Base-by-base conservation (phyloP, 2,329 filamentous ascomycete genomes). In the Neobulgaria alba region DNA sequence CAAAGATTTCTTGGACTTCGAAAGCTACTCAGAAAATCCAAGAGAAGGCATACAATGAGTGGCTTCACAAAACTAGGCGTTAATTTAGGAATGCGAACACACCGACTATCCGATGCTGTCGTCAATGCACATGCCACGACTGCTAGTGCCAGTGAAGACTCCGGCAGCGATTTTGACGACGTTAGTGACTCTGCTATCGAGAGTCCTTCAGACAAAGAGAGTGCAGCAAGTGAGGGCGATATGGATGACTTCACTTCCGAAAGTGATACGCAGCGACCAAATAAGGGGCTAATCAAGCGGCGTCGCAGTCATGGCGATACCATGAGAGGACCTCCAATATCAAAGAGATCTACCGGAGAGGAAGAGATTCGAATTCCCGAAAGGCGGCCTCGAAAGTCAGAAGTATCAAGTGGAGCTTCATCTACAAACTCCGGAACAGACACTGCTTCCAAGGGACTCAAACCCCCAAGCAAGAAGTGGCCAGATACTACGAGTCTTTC, bases 31-130 rank as follows among this genome's bases (percentile, higher is more conserved):
- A 73, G 71, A 44, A 77, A 72, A 41, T 74, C 77, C 1, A 79
- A 55, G 36, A 48, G 51, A 36, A 55, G 45, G 37, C 57, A 57
- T 34, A 59, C 50, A 2, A 54, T 59, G 42, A 53, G 53, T 29
- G 52, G 52, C 2, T 38, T 61, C 7, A 47, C 49, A 49, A 69
- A 73, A 61, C 62, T 84, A 35, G 79, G 79, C 3, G 69, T 85
- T 16, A 84, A 69, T 49, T 68, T 86, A 46, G 81, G 82, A 2
- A 89, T 90, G 63, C 79, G 80, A 48, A 88, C 85, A 3, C 82
- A 88, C 49, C 77, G 78, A 41, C 63, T 93, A 2, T 71, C 77
- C 2, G 49, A 49, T 2, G 38, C 53, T 33, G 45, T 59, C 10
- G 41, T 55, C 2, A 39, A 45, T 12, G 42, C 49, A 16, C 58